Evolutionary conservation across 805 yeast genomes (phyloP).

Genomic region (Candida silvatica): DNA sequence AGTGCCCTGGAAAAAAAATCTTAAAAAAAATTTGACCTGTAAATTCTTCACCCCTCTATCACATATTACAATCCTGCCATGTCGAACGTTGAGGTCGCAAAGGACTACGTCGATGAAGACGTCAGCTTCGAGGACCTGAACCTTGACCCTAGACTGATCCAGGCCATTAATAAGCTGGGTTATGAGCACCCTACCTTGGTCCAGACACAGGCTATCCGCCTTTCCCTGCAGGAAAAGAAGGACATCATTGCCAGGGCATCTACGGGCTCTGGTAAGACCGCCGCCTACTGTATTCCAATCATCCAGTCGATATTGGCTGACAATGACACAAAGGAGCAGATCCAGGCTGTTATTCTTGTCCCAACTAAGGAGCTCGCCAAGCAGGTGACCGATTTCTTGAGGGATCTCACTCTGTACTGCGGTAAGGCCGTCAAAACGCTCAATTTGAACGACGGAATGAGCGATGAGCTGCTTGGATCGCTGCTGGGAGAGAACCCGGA

Average conservation of each 20-base stretch:
- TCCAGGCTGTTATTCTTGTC: constrained; percentile 67
- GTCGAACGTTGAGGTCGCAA: constrained; percentile 41
- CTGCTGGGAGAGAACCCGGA: constrained; percentile 70
- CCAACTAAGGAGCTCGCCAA: constrained; percentile 90
- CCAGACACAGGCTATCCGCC: constrained; percentile 85
- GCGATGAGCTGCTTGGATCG: constrained; percentile 65
- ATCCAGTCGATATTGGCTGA: constrained; percentile 61
- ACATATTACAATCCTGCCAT: constrained; percentile 6
- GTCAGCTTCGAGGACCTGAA: constrained; percentile 67
- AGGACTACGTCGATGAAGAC: constrained; percentile 64
- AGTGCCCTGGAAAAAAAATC: constrained; percentile 1
- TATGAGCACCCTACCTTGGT: constrained; percentile 83
- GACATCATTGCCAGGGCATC: constrained; percentile 91
- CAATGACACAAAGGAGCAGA: constrained; percentile 19
- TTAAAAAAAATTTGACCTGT: no score
- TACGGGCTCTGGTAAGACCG: constrained; percentile 95
- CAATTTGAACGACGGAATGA: constrained; percentile 54
- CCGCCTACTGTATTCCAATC: constrained; percentile 83
- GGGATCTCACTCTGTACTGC: constrained; percentile 62
- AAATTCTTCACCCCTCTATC: not conserved
- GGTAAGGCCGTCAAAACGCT: constrained; percentile 53
- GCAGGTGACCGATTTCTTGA: constrained; percentile 70
- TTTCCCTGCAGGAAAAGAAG: constrained; percentile 83
- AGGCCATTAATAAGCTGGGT: constrained; percentile 76
- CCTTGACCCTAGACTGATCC: constrained; percentile 74